Base-by-base conservation (phyloP, 768 basidiomycete species). In the Naganishia onofrii region DNA sequence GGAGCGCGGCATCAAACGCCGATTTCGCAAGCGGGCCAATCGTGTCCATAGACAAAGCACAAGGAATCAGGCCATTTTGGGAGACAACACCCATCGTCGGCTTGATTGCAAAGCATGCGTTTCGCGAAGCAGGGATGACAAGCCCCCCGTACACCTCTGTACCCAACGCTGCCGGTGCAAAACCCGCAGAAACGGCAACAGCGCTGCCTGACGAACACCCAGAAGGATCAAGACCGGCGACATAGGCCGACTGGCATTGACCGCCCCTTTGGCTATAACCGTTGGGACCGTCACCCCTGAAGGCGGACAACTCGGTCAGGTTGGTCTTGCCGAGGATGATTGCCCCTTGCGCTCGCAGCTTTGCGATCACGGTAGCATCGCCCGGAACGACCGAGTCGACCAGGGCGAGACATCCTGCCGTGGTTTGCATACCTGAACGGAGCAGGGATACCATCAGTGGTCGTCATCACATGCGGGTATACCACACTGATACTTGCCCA, bases 251-350 rank as follows among this genome's bases (percentile, higher is more conserved):
- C 36, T 70, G 69, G 13, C 69, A 60, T 15, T 63, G 48, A n/a
- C 38, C 38, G 29, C 29, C 69, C 15, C 42, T 42, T 15, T 42
- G 42, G 42, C 42, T 42, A 15, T 42, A 42, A 7, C 42, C 42
- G 15, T 42, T 42, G 2, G 42, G 42, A 1, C 4, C 13, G 23
- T 26, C 64, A 21, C 69, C 64, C 12, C 38, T 51, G 51, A 32
- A 31, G 32, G 31, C 23, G 8, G 42, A 42, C 55, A 52, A 13
- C 23, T 51, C n/a, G 29, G 52, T 23, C 52, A 23, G 8, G 23
- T 53, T 65, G 31, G 68, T 32, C 56, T 66, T 68, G 31, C 70
- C 70, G 15, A 71, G 46, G 56, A 71, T 71, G 70, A 71, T 71
- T 19, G 70, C 70, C 1, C 70, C 70, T 5, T 51, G 29, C n/a